Base-by-base conservation (phyloP, 1,139 yeast species). In the Yamadazyma mexicana region DNA sequence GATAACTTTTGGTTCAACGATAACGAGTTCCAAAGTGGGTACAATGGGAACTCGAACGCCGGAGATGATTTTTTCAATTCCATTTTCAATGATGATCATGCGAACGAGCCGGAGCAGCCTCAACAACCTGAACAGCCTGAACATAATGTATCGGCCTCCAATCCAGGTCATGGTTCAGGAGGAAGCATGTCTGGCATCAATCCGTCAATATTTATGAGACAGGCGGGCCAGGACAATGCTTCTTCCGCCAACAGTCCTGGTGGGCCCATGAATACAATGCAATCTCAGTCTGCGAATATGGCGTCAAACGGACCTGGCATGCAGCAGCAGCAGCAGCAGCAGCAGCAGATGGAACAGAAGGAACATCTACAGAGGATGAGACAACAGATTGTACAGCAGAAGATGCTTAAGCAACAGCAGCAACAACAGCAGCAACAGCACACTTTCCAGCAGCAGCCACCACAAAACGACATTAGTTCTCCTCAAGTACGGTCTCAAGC, bases 1-100 rank as follows among this genome's bases (percentile, higher is more conserved):
- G 73, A 66, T 38, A 66, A 62, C 52, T 65, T 64, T 52, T 71
- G 76, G 74, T 62, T 69, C 50, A 68, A 69, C 54, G 75, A 69
- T 40, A 60, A 56, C 43, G 73, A 69, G 40, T 66, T 67, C 44
- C 59, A 46, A 50, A 56, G 48, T 35, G 43, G 47, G 27, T 32
- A 35, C 39, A 31, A 41, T 31, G 20, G n/a, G 4, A 22, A 34
- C 32, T 12, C 20, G 29, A 23, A 28, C 28, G 33, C 54, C 20
- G 51, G 48, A 1, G 73, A 65, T 39, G 73, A 66, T 35, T 66
- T 69, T 49, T 54, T 69, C 43, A 61, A 56, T 46, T 61, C 64
- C 17, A 61, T 70, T 33, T 69, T 70, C 47, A 70, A 66, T 41
- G 64, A 57, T 30, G 50, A 49, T 32, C 33, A 30, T 9, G 37